Evolutionary conservation across 1,284 basidiomycete genomes (phyloP).

Genomic region (Mycena citricolor): DNA sequence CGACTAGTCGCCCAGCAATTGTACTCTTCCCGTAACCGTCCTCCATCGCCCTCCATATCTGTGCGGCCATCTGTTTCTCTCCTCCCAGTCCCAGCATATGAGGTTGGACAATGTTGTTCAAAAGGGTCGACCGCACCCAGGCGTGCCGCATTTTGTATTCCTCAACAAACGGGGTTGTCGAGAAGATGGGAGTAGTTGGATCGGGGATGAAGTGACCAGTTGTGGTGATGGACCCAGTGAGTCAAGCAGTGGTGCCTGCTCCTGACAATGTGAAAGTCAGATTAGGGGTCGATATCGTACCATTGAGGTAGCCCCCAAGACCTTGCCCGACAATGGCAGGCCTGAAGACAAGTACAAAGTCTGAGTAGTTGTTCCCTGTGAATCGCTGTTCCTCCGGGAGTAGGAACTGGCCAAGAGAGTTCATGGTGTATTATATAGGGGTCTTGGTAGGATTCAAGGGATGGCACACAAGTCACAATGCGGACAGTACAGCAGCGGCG

Average conservation of each 20-base stretch:
- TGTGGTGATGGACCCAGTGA: not conserved
- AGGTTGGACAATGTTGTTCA: not conserved
- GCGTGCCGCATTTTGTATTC: not conserved
- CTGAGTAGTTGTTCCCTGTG: not conserved
- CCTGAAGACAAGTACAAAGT: conserved; percentile 7
- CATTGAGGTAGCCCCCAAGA: conserved; percentile 4
- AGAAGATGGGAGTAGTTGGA: conserved; percentile 1
- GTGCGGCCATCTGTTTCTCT: not conserved
- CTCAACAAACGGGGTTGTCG: not conserved
- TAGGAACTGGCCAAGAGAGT: conserved; percentile 1
- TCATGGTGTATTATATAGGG: conserved; percentile 10
- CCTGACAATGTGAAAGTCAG: not conserved
- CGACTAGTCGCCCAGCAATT: not conserved
- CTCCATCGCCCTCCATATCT: not conserved
- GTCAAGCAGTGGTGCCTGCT: not conserved
- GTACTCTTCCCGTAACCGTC: not conserved
- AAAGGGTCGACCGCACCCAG: not conserved
- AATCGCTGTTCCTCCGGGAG: conserved; percentile 5
- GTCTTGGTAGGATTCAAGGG: too few species aligned
- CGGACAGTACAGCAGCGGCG: conserved; percentile 3
- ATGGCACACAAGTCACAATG: too few species aligned
- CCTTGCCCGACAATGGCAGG: conserved; percentile 5
- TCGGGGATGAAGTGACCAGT: not conserved
- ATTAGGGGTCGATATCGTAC: conserved; percentile 3
- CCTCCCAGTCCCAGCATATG: conserved; percentile 1